Percentiles rank a stretch among this genome's conserved stretches.
Conservation (phyloP, 2,329 filamentous ascomycete genomes). For the Knufia fluminis region DNA sequence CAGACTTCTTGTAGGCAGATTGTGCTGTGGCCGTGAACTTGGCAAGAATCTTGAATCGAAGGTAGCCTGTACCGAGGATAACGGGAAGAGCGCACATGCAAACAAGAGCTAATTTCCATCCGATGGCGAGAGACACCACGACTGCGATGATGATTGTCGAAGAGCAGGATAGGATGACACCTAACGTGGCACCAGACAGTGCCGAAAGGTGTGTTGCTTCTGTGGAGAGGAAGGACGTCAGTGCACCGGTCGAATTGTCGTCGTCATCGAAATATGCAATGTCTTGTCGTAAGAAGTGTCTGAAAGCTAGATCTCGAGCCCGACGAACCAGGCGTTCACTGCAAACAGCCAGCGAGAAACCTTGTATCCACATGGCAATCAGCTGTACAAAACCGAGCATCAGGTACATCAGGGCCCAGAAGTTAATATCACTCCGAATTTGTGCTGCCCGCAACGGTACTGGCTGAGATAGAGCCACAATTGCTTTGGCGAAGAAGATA, state of each 20-base stretch:
- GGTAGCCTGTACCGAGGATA: constrained; percentile 71
- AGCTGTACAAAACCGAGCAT: constrained; percentile 71
- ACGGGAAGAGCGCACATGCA: constrained; percentile 71
- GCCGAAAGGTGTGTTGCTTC: constrained; percentile 84
- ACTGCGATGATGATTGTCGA: constrained; percentile 73
- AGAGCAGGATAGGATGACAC: constrained; percentile 69
- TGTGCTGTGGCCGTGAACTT: constrained; percentile 72
- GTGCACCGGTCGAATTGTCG: constrained; percentile 77
- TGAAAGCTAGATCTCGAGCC: constrained; percentile 73
- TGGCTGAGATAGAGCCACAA: constrained; percentile 58
- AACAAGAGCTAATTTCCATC: constrained; percentile 81
- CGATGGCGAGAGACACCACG: constrained; percentile 60
- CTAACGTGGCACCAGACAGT: constrained; percentile 76
- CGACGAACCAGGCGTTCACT: constrained; percentile 80
- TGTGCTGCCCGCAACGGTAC: constrained; percentile 40
- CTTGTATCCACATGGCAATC: constrained; percentile 58
- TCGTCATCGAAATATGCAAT: constrained; percentile 85
- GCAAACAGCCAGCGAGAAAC: constrained; percentile 68
- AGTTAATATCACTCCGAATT: constrained; percentile 63
- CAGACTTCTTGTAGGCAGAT: constrained; percentile 67
- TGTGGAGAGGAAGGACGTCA: constrained; percentile 81
- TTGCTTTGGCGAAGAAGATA: constrained; percentile 83
- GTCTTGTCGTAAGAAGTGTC: constrained; percentile 82
- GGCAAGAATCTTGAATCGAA: constrained; percentile 75
- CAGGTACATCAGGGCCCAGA: constrained; percentile 83